Conservation (phyloP, 192 early-diverging fungal species). For the Coemansia sp. region DNA sequence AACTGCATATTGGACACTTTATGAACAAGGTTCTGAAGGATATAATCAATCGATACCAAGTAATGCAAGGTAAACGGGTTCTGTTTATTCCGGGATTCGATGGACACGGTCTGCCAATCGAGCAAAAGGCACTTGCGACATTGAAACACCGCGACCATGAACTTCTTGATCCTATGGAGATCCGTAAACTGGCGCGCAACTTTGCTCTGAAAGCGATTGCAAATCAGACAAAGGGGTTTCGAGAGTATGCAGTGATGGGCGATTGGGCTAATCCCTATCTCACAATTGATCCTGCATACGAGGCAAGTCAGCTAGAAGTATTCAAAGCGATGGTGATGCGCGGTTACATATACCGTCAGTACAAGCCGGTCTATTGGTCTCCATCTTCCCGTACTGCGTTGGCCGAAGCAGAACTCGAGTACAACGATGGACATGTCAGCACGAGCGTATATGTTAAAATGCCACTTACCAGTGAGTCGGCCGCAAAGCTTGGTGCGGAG, state of each 20-base stretch:
- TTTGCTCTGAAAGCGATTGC: constrained; percentile 62
- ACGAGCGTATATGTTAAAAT: constrained; percentile 71
- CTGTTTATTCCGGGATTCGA: constrained; percentile 78
- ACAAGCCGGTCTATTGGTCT: constrained; percentile 83
- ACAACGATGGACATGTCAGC: constrained; percentile 72
- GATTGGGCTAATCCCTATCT: constrained; percentile 71
- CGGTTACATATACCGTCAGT: constrained; percentile 72
- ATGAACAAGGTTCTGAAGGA: constrained; percentile 85
- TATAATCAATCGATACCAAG: constrained; percentile 70
- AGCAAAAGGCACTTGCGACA: constrained; percentile 69
- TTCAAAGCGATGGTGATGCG: constrained; percentile 72
- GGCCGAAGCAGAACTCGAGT: constrained; percentile 79
- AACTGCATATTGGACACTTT: constrained; percentile 71
- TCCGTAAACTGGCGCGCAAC: constrained; percentile 53
- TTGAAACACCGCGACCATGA: constrained; percentile 52
- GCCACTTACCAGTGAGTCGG: constrained; percentile 41
- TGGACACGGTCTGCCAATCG: constrained; percentile 79
- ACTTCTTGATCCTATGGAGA: constrained; percentile 38
- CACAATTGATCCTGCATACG: constrained; percentile 72
- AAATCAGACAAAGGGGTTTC: constrained; percentile 59
- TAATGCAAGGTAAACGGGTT: constrained; percentile 69
- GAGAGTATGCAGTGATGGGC: constrained; percentile 71
- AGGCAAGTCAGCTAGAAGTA: constrained; percentile 67
- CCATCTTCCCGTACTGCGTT: constrained; percentile 79
- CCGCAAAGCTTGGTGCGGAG: constrained; percentile 10